phyloP scores from a whole-genome alignment of 306 rosid genomes.

The Sesbania bispinosa region DNA sequence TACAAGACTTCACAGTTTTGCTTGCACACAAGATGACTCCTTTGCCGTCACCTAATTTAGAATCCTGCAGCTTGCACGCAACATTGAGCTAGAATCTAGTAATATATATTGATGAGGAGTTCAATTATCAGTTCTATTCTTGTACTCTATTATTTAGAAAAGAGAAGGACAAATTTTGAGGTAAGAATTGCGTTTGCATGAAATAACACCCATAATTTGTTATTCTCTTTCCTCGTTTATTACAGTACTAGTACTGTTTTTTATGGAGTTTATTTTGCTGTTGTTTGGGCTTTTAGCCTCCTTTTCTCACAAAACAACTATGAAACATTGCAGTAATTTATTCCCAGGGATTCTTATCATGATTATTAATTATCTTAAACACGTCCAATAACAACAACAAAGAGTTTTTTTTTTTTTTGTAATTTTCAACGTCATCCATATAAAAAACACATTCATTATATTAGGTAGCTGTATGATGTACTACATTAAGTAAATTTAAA shows the following conservation, averaged over 20 bases:
- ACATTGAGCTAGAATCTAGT: not conserved
- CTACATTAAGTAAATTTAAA: not conserved
- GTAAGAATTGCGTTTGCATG: not conserved
- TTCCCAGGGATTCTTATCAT: too few species aligned
- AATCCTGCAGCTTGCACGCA: not conserved
- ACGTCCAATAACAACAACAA: too few species aligned
- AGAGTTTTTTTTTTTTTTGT: too few species aligned
- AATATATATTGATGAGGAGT: too few species aligned
- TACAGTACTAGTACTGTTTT: not conserved
- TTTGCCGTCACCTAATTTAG: not conserved
- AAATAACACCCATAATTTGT: not conserved
- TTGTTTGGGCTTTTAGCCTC: too few species aligned
- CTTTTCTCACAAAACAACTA: too few species aligned
- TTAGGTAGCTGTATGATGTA: constrained; percentile 32
- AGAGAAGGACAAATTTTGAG: not conserved
- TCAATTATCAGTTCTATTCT: not conserved
- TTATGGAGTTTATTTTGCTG: not conserved
- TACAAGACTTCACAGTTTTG: not conserved
- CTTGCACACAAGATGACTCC: not conserved
- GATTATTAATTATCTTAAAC: too few species aligned
- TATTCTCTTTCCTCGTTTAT: not conserved
- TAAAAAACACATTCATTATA: not conserved
- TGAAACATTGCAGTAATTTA: too few species aligned
- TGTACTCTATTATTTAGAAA: not conserved
- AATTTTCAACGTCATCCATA: not conserved